Evolutionary conservation across 176 grass and related monocot genomes (phyloP).

Genomic region (Triticum timopheevii): DNA sequence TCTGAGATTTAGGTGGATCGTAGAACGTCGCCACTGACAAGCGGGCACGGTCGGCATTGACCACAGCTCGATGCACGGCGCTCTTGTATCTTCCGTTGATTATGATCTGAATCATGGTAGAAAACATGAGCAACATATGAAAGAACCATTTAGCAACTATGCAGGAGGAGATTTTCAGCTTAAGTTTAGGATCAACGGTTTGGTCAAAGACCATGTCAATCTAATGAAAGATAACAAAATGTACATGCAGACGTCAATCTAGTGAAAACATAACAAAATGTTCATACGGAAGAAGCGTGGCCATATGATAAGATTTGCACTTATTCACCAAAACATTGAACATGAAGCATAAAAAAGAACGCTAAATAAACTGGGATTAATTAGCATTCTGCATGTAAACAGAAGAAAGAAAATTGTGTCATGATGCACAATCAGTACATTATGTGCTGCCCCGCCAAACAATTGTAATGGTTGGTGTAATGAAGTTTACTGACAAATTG

Average conservation of each 20-base stretch:
- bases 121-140: constrained; percentile 8
- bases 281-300: not conserved
- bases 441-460: not conserved
- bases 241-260: not conserved
- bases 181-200: not conserved
- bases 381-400: not conserved
- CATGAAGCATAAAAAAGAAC: not conserved
- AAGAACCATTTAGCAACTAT: not conserved
- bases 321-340: not conserved
- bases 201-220: not conserved
- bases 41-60: constrained; percentile 60
- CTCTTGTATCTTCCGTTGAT: constrained; percentile 85
- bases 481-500: not conserved
- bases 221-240: not conserved
- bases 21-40: constrained; percentile 92
- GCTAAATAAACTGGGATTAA: not conserved
- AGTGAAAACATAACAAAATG: not conserved
- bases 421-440: not conserved
- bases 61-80: constrained; percentile 73
- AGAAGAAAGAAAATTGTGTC: not conserved
- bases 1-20: constrained; percentile 71
- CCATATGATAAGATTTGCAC: not conserved
- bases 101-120: constrained; percentile 59
- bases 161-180: not conserved
- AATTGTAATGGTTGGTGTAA: not conserved